A percentile compares a stretch with the other conserved stretches of the same genome.
Evolutionary conservation across 2,329 filamentous ascomycete genomes (phyloP).

Genomic region (Arthroderma sp.): DNA sequence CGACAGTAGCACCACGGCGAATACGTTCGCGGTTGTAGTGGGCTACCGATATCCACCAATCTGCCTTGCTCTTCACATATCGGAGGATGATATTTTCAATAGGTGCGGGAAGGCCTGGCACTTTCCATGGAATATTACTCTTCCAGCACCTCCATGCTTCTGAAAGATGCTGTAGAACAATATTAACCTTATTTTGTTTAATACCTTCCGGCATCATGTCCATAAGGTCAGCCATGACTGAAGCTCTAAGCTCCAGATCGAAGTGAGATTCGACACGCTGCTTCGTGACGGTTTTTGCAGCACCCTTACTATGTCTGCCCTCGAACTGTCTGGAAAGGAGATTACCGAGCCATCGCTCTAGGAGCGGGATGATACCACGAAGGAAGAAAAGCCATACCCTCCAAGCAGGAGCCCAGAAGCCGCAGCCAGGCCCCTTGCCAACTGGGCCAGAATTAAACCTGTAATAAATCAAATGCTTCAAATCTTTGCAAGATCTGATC

Average conservation of each 20-base stretch:
- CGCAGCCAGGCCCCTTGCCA: constrained; percentile 92
- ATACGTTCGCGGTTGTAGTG: constrained; percentile 99
- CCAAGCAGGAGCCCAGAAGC: constrained; percentile 98
- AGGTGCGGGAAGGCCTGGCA: constrained; percentile 85
- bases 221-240: constrained; percentile 97
- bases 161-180: constrained; percentile 88
- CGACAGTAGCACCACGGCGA: constrained; percentile 85
- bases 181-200: constrained; percentile 99
- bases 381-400: constrained; percentile 99
- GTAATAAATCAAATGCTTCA: constrained; percentile 99
- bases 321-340: constrained; percentile 94
- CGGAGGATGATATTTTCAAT: constrained; percentile 98
- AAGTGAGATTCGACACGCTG: constrained; percentile 98
- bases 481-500: constrained; percentile 94
- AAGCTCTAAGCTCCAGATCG: constrained; percentile 89
- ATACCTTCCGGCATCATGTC: constrained; percentile 99
- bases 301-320: constrained; percentile 94
- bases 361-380: constrained; percentile 89
- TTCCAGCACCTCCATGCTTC: constrained; percentile 99
- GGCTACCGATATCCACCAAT: constrained; percentile 99
- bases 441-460: constrained; percentile 95
- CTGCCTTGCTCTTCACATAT: constrained; percentile 97
- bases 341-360: constrained; percentile 96
- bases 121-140: constrained; percentile 99
- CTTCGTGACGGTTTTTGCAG: constrained; percentile 97